phyloP scores from a whole-genome alignment of 164 flowering plant species.

The Malania oleifera region DNA sequence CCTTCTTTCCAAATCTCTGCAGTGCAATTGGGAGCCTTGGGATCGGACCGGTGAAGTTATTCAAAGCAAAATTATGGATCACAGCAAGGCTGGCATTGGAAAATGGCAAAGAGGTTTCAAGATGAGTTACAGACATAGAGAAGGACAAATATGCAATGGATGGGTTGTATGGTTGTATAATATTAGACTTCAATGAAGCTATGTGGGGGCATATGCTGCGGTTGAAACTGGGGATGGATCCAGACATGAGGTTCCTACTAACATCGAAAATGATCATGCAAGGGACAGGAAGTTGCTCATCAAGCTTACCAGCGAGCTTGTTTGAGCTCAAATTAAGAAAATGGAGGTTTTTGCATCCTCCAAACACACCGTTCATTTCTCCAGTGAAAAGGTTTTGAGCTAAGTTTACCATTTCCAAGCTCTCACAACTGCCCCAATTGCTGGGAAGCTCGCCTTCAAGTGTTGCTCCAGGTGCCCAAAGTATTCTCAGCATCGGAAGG shows the following conservation, averaged over 20 bases:
- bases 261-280: slow-evolving; percentile 29
- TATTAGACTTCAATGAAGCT: background rate
- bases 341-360: slow-evolving; percentile 21
- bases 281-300: slow-evolving; percentile 29
- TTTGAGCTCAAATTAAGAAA: slow-evolving; percentile 30
- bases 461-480: background rate
- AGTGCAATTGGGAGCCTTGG: slow-evolving; percentile 14
- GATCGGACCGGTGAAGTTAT: slow-evolving; percentile 21
- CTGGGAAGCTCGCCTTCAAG: background rate
- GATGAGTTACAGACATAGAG: slow-evolving; percentile 3
- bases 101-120: slow-evolving; percentile 2
- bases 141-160: slow-evolving; percentile 8
- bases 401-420: slow-evolving; percentile 31
- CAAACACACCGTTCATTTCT: slow-evolving; percentile 12
- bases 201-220: background rate
- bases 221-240: slow-evolving; percentile 21
- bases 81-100: background rate
- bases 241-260: slow-evolving; percentile 22
- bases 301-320: slow-evolving; percentile 26
- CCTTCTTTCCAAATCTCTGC: slow-evolving; percentile 2
- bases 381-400: slow-evolving; percentile 25
- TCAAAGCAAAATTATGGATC: slow-evolving; percentile 25
- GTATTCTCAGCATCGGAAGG: slow-evolving; percentile 1
- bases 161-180: background rate
- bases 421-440: background rate